Evolutionary conservation across 257 asterid species (phyloP).

Genomic region (Forsythia suspensa): DNA sequence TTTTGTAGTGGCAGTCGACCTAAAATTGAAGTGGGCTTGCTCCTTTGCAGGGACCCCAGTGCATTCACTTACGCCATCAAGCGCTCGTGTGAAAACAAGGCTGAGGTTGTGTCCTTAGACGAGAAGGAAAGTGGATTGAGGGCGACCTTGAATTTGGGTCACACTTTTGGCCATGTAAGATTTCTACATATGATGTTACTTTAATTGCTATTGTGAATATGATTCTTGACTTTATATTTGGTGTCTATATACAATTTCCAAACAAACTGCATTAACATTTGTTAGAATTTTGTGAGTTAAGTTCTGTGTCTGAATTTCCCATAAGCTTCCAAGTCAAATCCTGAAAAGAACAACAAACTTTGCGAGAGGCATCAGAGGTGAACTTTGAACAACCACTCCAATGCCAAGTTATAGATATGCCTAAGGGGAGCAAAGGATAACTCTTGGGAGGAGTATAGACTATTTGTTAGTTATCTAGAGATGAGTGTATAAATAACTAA

Average conservation of each 20-base stretch:
- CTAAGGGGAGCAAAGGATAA: background rate
- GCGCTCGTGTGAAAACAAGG: conserved; percentile 98
- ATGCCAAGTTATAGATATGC: background rate
- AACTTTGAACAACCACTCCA: background rate
- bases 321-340: background rate
- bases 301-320: background rate
- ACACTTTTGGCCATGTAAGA: conserved; percentile 91
- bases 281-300: background rate
- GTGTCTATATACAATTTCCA: background rate
- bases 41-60: conserved; percentile 63
- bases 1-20: conserved; percentile 16
- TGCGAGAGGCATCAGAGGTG: background rate
- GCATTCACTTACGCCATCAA: conserved; percentile 92
- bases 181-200: conserved; percentile 18
- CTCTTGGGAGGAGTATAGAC: background rate
- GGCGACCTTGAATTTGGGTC: conserved; percentile 97
- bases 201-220: background rate
- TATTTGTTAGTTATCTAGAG: background rate
- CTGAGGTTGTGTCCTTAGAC: conserved; percentile 92
- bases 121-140: conserved; percentile 96
- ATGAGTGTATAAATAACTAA: too few relatives aligned
- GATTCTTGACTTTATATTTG: background rate
- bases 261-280: background rate
- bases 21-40: conserved; percentile 18
- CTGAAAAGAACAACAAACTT: background rate